Percentiles rank a stretch among this genome's conserved stretches.
Evolutionary conservation across 495 filamentous ascomycete species (phyloP).

Genomic region (Filosporella fistucella): DNA sequence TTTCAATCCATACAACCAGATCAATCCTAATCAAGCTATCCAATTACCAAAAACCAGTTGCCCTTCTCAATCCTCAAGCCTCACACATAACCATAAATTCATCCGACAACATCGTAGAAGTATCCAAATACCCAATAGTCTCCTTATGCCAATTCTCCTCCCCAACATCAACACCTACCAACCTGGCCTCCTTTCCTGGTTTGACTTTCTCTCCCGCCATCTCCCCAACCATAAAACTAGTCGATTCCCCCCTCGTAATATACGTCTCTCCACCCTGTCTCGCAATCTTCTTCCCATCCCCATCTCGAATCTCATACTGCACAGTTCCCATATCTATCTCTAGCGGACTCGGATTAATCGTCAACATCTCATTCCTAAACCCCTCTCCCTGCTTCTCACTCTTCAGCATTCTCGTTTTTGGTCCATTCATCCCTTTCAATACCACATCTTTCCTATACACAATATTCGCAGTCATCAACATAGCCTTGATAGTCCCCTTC

Average conservation of each 20-base stretch:
- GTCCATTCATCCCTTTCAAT: too few relatives aligned
- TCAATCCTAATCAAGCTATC: too few relatives aligned
- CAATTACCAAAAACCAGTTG: too few relatives aligned
- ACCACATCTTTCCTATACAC: constrained; percentile 26
- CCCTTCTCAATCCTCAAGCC: too few relatives aligned
- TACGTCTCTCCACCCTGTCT: constrained; percentile 25
- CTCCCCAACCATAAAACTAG: constrained; percentile 16
- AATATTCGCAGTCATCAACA: constrained; percentile 13
- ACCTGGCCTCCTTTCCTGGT: constrained; percentile 5
- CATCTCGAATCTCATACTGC: constrained; percentile 23
- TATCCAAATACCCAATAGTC: constrained; percentile 22
- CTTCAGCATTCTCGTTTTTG: too few relatives aligned
- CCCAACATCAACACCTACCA: constrained; percentile 20
- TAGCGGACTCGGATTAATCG: too few relatives aligned
- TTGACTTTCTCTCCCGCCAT: constrained; percentile 7
- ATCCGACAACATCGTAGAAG: constrained; percentile 12
- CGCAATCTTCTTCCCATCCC: constrained; percentile 19
- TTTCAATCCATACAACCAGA: too few relatives aligned
- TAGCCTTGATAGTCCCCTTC: constrained; percentile 8
- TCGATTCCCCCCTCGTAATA: constrained; percentile 17
- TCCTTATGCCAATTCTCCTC: constrained; percentile 27
- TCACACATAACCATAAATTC: constrained; percentile 8
- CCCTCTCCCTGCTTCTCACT: too few relatives aligned
- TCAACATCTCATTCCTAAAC: too few relatives aligned
- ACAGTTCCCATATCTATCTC: too few relatives aligned